Base-by-base conservation (phyloP, 1,284 basidiomycete genomes). In the Trichosporon sp. region DNA sequence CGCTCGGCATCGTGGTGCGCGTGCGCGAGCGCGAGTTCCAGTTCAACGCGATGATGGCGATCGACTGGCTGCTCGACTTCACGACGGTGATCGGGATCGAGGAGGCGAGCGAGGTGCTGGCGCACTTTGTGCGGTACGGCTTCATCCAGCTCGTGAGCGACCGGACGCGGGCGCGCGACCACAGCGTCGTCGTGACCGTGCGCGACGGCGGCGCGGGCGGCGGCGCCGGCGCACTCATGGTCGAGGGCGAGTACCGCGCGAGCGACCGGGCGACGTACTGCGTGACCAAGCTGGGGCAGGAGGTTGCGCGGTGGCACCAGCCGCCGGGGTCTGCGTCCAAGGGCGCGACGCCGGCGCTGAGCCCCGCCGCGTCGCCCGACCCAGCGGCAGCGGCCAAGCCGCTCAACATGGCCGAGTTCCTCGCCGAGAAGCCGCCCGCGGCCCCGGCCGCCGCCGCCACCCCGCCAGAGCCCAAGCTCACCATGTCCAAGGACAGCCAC, bases 11-110 rank as follows among this genome's bases (percentile, higher is more conserved):
- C 65, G 81, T 80, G 5, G 62, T 83, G 0, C 75, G 78, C 58
- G 38, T 53, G 2, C 38, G 25, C 15, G 76, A 76, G 31, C 73
- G 72, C 53, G 92, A 91, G 79, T 88, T 90, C 81, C 92, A 92
- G 77, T 98, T 99, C 81, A 86, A 89, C 31, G 93, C 96, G 29
- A 88, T 92, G 66, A 88, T 88, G 44, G 95, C 92, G 0, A 86
- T 98, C 68, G 94, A 98, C 82, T 99, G 97, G 97, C 89, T 99
- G 65, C 92, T 93, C 80, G 95, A 99, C 83, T 98, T 95, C 75
- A 95, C 96, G 0, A 98, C 96, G 0, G 92, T 96, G 58, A 93
- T 95, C 64, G 95, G 95, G 25, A 86, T 93, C 66, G 97, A 99
- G 79, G 97, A 99, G 83, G 96, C 95, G 0, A 94, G 94, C 25